Base-by-base conservation (phyloP, 345 rosid genomes). In the Sapria himalayana region DNA sequence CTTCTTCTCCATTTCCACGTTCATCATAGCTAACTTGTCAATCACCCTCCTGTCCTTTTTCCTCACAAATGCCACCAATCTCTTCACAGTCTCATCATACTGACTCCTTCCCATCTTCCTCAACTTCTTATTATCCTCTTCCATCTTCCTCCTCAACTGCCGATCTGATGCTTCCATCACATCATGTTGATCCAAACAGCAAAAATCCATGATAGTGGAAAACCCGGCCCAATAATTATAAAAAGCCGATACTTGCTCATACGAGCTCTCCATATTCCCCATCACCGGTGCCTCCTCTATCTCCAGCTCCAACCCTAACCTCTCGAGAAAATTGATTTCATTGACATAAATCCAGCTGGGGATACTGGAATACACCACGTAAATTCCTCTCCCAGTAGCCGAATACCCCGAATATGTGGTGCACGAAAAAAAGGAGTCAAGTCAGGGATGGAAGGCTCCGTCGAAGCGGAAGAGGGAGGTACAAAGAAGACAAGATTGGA, bases 1-100 rank as follows among this genome's bases (percentile, higher is more conserved):
- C 63, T 50, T 73, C 62, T 44, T 57, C 72, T 81, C 93, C 39
- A 56, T 46, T 62, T 81, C 81, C 3, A 67, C 62, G 44, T 64
- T 71, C 70, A 63, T 78, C 73, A 64, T 78, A 57, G 71, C 40
- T 59, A 51, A 18, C 94, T 73, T 76, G 49, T 78, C 81, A 25
- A 76, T 67, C 52, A 86, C 97, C 46, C 94, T 68, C 74, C 74
- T 86, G 19, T 86, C 97, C 59, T 91, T 76, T 73, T 86, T 86
- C 80, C 74, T 86, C 2, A 64, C 93, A 50, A 81, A 86, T 27
- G 64, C 85, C 0, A 85, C 91, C 73, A 81, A 53, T 2, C 85
- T 69, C 21, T 94, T 70, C 41, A 81, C 93, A 0, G 76, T 72
- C 22, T 89, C 94, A 15, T 79, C 79, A 40, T 70, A 82, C 50